phyloP scores from a whole-genome alignment of 495 filamentous ascomycete species.

The Aspergillus leporis region DNA sequence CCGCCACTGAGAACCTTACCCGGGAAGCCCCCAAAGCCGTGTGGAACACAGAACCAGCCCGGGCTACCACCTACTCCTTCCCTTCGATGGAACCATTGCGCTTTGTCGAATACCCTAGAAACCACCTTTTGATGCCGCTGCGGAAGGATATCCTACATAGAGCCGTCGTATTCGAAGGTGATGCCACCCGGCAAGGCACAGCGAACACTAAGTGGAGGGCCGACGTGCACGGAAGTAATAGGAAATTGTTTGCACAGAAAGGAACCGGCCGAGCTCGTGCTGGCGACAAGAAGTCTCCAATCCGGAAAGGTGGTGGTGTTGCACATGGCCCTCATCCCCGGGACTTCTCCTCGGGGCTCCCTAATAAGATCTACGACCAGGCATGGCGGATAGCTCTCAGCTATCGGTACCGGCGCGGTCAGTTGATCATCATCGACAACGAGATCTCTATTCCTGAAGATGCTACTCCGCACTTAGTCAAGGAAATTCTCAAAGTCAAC shows the following conservation, averaged over 20 bases:
- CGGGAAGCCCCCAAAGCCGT: constrained; percentile 33
- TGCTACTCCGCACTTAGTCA: constrained; percentile 57
- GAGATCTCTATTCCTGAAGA: constrained; percentile 59
- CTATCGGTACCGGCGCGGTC: constrained; percentile 82
- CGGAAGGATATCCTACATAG: constrained; percentile 92
- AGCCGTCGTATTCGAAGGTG: constrained; percentile 90
- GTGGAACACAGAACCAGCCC: constrained; percentile 50
- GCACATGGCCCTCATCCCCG: constrained; percentile 82
- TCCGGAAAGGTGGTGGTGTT: constrained; percentile 83
- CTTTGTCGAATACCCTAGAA: constrained; percentile 74
- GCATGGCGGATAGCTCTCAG: constrained; percentile 94
- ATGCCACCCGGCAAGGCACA: constrained; percentile 82
- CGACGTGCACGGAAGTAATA: constrained; percentile 78
- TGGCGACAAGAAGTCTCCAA: constrained; percentile 79
- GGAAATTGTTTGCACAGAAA: constrained; percentile 83
- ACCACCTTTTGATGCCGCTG: constrained; percentile 81
- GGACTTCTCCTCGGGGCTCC: constrained; percentile 83
- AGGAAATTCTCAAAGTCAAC: constrained; percentile 66
- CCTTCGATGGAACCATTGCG: constrained; percentile 82
- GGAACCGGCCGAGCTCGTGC: constrained; percentile 76
- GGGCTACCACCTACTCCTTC: constrained; percentile 85
- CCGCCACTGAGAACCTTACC: constrained; percentile 37
- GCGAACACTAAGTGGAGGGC: constrained; percentile 80
- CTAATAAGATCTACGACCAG: constrained; percentile 88
- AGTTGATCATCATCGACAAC: constrained; percentile 81